Evolutionary conservation across 495 filamentous ascomycete species (phyloP).

Genomic region (Aspergillus cavernicola): DNA sequence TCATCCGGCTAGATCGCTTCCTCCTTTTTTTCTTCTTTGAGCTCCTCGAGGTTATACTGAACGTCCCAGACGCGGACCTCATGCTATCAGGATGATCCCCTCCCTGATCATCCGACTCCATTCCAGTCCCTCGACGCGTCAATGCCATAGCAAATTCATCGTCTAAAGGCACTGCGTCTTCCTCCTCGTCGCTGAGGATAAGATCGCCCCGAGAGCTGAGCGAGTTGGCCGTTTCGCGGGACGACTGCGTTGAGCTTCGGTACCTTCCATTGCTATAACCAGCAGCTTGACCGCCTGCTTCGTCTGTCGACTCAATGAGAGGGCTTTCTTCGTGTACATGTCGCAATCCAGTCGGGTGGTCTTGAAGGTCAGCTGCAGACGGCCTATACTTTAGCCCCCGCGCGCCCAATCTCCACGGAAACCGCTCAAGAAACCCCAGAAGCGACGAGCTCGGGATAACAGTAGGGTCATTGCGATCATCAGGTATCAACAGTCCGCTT

Average conservation of each 20-base stretch:
- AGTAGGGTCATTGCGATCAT: constrained; percentile 71
- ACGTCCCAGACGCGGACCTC: constrained; percentile 51
- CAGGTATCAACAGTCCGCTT: constrained; percentile 58
- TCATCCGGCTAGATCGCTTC: constrained; percentile 23
- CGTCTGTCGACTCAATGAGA: constrained; percentile 61
- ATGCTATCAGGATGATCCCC: constrained; percentile 67
- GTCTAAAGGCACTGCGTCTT: constrained; percentile 87
- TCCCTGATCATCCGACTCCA: constrained; percentile 63
- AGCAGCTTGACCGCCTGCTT: constrained; percentile 28
- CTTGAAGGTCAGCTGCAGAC: constrained; percentile 84
- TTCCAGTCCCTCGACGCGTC: constrained; percentile 58
- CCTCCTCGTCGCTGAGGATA: constrained; percentile 88
- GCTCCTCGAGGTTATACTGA: constrained; percentile 49
- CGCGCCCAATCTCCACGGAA: constrained; percentile 83
- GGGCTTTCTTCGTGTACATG: constrained; percentile 63
- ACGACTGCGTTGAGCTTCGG: constrained; percentile 78
- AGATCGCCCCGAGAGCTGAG: constrained; percentile 90
- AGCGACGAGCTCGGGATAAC: constrained; percentile 84
- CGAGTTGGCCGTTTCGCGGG: constrained; percentile 80
- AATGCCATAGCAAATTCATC: constrained; percentile 88
- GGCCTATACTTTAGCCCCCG: constrained; percentile 81
- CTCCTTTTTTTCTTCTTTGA: constrained; percentile 30
- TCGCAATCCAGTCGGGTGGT: constrained; percentile 64
- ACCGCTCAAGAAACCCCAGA: constrained; percentile 77
- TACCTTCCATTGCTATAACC: constrained; percentile 49